These are phyloP conservation scores for Lactifluus pinguis DNA, from an alignment of 768 basidiomycete genomes.

Conservation along the genomic window DNA sequence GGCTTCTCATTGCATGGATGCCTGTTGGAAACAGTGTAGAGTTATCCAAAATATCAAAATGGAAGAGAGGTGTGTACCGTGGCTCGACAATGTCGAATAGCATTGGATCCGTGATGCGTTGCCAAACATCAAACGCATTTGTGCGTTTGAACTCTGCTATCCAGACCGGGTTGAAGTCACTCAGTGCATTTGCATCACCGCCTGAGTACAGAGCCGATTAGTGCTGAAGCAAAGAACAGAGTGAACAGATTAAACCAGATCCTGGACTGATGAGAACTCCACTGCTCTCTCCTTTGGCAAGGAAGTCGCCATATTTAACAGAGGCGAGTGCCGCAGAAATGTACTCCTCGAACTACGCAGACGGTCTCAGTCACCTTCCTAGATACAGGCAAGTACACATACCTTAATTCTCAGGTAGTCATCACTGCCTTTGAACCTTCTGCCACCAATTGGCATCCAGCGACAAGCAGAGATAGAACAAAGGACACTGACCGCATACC, in stretches of 20 bases:
- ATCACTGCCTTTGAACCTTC: slow-evolving; percentile 89
- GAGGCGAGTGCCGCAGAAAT: slow-evolving; percentile 79
- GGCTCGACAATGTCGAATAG: slow-evolving; percentile 96
- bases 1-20: slow-evolving; percentile 93
- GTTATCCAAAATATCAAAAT: background rate
- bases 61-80: slow-evolving; percentile 39
- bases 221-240: background rate
- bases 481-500: slow-evolving; percentile 52
- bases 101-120: slow-evolving; percentile 80
- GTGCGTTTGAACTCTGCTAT: slow-evolving; percentile 82
- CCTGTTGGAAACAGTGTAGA: slow-evolving; percentile 30
- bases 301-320: slow-evolving; percentile 84
- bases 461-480: background rate
- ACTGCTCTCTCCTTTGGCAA: slow-evolving; percentile 53
- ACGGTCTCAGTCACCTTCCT: background rate
- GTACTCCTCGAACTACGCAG: slow-evolving; percentile 81
- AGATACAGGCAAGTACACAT: slow-evolving; percentile 9
- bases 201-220: slow-evolving; percentile 25
- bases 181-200: slow-evolving; percentile 47
- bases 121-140: slow-evolving; percentile 85
- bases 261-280: slow-evolving; percentile 65
- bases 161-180: slow-evolving; percentile 87
- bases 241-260: slow-evolving; percentile 29
- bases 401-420: slow-evolving; percentile 89
- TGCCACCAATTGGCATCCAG: background rate